Percentiles rank a stretch among this genome's conserved stretches.
These are phyloP conservation scores for Volvox reticuliferus DNA, from an alignment of 139 green algal species.

Conservation along the genomic window DNA sequence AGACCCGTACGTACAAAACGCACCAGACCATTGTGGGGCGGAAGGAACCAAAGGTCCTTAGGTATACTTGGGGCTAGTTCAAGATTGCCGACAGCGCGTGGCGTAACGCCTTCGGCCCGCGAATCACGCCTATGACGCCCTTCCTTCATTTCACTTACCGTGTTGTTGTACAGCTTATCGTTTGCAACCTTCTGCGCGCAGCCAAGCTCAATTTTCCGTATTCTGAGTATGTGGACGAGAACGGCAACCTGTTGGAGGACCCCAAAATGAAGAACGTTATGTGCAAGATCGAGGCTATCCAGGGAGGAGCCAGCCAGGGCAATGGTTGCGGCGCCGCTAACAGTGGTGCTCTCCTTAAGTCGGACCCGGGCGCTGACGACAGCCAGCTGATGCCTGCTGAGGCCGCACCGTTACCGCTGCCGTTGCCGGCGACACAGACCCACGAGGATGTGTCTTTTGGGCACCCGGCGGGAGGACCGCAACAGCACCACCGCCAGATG, in stretches of 20 bases:
- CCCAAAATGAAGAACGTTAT: constrained; percentile 37
- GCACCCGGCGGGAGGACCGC: neutral
- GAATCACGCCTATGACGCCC: neutral
- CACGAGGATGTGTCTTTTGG: neutral
- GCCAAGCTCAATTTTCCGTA: constrained; percentile 68
- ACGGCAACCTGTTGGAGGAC: constrained; percentile 52
- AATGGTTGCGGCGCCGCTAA: neutral
- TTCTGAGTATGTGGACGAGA: constrained; percentile 51
- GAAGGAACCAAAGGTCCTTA: no score
- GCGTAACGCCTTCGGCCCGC: no score
- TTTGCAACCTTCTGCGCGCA: neutral
- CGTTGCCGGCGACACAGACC: neutral
- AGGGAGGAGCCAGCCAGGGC: neutral
- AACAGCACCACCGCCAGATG: neutral
- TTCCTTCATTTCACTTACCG: neutral
- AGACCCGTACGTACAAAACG: no score
- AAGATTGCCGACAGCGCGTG: no score
- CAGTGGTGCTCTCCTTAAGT: neutral
- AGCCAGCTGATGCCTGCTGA: neutral
- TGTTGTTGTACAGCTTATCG: no score
- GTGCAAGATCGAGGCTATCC: constrained; percentile 31
- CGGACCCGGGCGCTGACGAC: neutral
- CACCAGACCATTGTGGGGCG: no score
- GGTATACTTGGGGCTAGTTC: no score
- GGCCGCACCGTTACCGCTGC: constrained; percentile 6